phyloP scores from a whole-genome alignment of 1,284 basidiomycete genomes.

The Neotropicomus parvogracilis region DNA sequence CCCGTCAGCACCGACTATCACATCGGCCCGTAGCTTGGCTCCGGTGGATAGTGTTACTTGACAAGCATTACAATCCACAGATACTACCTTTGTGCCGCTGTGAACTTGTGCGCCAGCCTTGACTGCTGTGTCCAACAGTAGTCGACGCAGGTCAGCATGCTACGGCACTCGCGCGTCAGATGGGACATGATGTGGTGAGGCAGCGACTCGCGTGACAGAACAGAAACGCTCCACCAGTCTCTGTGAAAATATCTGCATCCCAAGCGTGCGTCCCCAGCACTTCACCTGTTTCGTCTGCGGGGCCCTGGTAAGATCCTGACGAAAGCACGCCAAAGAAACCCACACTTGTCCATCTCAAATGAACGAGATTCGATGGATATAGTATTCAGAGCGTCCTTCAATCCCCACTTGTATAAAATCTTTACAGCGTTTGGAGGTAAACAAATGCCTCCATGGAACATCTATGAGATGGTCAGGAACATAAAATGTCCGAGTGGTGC shows the following conservation, averaged over 20 bases:
- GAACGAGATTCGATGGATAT: constrained; percentile 40
- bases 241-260: constrained; percentile 51
- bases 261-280: constrained; percentile 50
- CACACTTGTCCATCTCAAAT: constrained; percentile 41
- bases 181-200: not conserved
- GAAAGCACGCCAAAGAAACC: constrained; percentile 12
- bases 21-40: constrained; percentile 45
- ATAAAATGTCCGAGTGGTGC: not conserved
- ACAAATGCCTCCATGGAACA: constrained; percentile 40
- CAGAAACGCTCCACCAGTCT: constrained; percentile 53
- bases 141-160: constrained; percentile 31
- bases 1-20: constrained; percentile 68
- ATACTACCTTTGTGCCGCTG: constrained; percentile 39
- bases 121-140: constrained; percentile 45
- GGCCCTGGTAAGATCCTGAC: constrained; percentile 5
- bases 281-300: constrained; percentile 44
- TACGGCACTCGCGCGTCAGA: constrained; percentile 10
- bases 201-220: constrained; percentile 45
- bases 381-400: constrained; percentile 37
- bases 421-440: constrained; percentile 57
- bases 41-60: constrained; percentile 45
- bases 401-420: constrained; percentile 54
- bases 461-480: constrained; percentile 6
- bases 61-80: constrained; percentile 32
- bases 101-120: constrained; percentile 43